A percentile compares a stretch with the other conserved stretches of the same genome.
Conservation (phyloP, 202 grass and related monocot genomes). For the Carex arenaria region DNA sequence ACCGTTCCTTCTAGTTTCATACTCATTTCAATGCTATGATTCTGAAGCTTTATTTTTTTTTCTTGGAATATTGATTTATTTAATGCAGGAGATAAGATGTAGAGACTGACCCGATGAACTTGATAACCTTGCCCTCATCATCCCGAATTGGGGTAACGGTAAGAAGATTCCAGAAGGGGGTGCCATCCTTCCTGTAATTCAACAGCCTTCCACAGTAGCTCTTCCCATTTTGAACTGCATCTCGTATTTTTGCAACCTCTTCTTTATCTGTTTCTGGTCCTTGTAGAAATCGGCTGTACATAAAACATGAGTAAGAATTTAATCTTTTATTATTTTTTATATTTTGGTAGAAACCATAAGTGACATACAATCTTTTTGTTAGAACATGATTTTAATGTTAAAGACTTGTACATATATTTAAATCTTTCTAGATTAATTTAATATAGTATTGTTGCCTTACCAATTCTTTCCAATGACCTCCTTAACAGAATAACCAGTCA, state of each 20-base stretch:
- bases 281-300: constrained; percentile 76
- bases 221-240: constrained; percentile 56
- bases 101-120: constrained; percentile 73
- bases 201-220: constrained; percentile 86
- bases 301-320: background rate
- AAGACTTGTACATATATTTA: background rate
- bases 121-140: constrained; percentile 78
- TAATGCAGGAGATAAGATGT: background rate
- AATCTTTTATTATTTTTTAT: background rate
- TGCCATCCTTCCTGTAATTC: constrained; percentile 92
- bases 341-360: background rate
- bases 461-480: constrained; percentile 87
- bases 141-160: constrained; percentile 88
- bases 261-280: constrained; percentile 64
- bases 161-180: constrained; percentile 92
- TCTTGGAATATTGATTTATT: background rate
- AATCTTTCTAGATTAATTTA: constrained; percentile 4
- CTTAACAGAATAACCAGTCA: constrained; percentile 69
- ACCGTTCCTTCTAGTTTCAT: background rate
- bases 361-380: background rate
- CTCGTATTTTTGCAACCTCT: constrained; percentile 73
- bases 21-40: background rate
- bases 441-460: constrained; percentile 20
- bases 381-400: background rate
- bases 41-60: constrained; percentile 3